phyloP scores from a whole-genome alignment of 306 rosid species.

The Urtica urens region DNA sequence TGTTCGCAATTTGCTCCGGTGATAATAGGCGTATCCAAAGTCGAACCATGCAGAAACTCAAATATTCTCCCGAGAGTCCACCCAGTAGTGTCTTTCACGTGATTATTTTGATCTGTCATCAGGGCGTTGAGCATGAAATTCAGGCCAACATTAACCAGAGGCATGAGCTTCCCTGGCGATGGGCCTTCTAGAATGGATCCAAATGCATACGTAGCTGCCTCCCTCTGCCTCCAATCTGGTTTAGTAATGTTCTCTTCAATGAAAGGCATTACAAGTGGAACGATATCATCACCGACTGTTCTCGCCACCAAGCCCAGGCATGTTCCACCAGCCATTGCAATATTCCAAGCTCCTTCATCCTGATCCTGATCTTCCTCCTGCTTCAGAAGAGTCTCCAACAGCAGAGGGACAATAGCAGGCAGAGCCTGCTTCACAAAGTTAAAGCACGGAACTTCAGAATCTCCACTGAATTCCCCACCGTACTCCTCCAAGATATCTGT shows the following conservation, averaged over 20 bases:
- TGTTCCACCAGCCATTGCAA: constrained; percentile 99
- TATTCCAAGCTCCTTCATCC: constrained; percentile 97
- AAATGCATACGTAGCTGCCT: constrained; percentile 93
- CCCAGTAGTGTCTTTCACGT: constrained; percentile 94
- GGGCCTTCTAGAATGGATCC: constrained; percentile 96
- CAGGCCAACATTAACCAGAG: constrained; percentile 66
- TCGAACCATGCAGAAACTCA: constrained; percentile 83
- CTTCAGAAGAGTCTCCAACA: constrained; percentile 72
- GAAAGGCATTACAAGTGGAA: constrained; percentile 87
- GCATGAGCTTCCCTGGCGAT: constrained; percentile 74
- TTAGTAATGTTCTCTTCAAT: constrained; percentile 80
- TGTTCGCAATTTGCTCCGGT: constrained; percentile 69
- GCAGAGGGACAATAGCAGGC: constrained; percentile 69
- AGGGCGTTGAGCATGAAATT: constrained; percentile 72
- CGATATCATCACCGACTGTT: constrained; percentile 83
- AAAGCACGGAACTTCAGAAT: constrained; percentile 76
- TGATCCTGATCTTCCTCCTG: constrained; percentile 97
- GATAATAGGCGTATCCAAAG: constrained; percentile 64
- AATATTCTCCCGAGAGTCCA: constrained; percentile 97
- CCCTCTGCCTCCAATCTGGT: constrained; percentile 92
- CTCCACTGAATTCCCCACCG: constrained; percentile 72
- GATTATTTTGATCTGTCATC: constrained; percentile 69
- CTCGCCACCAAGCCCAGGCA: constrained; percentile 90
- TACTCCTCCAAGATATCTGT: constrained; percentile 81
- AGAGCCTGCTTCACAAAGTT: constrained; percentile 85